Percentiles rank a stretch among this genome's conserved stretches.
Conservation (phyloP, 768 basidiomycete species). For the Collybia nuda region DNA sequence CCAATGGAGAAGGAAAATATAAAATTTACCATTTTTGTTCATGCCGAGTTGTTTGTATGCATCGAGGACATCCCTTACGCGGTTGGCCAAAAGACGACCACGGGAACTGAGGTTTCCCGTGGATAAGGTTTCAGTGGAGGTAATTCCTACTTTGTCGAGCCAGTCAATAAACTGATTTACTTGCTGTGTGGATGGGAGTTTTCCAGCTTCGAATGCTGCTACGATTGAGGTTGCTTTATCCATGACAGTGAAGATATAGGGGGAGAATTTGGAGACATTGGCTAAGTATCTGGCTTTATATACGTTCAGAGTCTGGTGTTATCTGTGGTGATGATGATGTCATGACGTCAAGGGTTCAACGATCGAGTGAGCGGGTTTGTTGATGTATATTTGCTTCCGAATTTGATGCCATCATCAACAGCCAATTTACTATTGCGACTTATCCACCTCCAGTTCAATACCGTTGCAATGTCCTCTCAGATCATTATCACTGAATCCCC, state of each 20-base stretch:
- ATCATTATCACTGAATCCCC: too few relatives aligned
- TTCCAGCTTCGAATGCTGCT: constrained; percentile 71
- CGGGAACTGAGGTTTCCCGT: constrained; percentile 50
- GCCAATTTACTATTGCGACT: too few relatives aligned
- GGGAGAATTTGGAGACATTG: background rate
- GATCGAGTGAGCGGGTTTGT: too few relatives aligned
- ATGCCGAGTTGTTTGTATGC: constrained; percentile 55
- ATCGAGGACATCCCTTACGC: constrained; percentile 50
- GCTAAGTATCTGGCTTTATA: background rate
- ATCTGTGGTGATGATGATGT: too few relatives aligned
- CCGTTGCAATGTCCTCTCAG: too few relatives aligned
- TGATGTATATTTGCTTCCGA: too few relatives aligned
- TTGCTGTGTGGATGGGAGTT: constrained; percentile 65
- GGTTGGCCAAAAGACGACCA: constrained; percentile 50
- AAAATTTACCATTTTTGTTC: constrained; percentile 54
- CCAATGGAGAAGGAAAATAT: background rate
- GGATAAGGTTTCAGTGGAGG: constrained; percentile 38
- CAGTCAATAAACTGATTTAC: constrained; percentile 52
- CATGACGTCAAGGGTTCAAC: too few relatives aligned
- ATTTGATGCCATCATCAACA: too few relatives aligned
- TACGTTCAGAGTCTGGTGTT: background rate
- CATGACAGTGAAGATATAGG: constrained; percentile 36
- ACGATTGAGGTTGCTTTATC: constrained; percentile 61
- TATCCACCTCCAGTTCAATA: too few relatives aligned
- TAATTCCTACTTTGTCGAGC: constrained; percentile 47